Conservation (phyloP, 306 rosid genomes). For the Abrus precatorius region DNA sequence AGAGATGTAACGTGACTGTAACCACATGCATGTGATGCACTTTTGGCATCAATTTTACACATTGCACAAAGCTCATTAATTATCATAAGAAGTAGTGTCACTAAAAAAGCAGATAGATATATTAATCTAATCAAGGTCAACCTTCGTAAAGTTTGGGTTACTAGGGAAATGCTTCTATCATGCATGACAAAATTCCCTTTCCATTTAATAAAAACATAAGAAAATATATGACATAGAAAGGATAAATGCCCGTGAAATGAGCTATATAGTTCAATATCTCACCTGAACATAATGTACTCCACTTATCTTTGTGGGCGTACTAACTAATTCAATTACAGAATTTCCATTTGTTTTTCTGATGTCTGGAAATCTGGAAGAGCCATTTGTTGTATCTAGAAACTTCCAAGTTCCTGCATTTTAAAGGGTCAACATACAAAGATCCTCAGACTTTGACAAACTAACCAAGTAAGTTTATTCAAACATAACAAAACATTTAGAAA, state of each 20-base stretch:
- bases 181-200: not conserved
- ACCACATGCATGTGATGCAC: not conserved
- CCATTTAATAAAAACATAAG: conserved; percentile 25
- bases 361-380: conserved; percentile 84
- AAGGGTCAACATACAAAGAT: conserved; percentile 41
- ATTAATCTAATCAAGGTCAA: not conserved
- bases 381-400: conserved; percentile 72
- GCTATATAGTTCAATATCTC: conserved; percentile 45
- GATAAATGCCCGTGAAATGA: conserved; percentile 37
- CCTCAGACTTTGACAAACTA: conserved; percentile 22
- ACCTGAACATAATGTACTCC: conserved; percentile 98
- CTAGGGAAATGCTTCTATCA: not conserved
- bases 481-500: not conserved
- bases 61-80: not conserved
- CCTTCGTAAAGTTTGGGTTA: not conserved
- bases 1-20: not conserved
- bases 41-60: not conserved
- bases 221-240: conserved; percentile 31
- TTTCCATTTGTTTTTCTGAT: conserved; percentile 79
- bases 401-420: conserved; percentile 83
- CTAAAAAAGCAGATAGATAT: not conserved
- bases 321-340: conserved; percentile 84
- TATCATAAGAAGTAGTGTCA: not conserved
- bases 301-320: conserved; percentile 88
- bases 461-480: conserved; percentile 28